Percentiles rank a stretch among this genome's conserved stretches.
Evolutionary conservation across 83 land plant genomes (phyloP).

Genomic region (Picea engelmannii): DNA sequence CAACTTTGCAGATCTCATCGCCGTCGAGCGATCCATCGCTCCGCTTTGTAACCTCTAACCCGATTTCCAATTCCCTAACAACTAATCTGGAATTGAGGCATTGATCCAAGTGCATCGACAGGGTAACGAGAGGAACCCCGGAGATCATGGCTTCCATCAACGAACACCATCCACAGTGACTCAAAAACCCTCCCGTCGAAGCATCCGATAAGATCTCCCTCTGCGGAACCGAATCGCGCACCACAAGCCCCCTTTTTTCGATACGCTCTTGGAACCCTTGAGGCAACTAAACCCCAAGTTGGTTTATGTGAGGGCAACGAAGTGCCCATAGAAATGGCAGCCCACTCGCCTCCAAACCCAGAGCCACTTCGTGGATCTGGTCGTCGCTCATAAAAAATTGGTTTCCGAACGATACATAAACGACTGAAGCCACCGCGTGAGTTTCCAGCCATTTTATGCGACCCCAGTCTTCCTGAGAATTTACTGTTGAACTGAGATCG

Average conservation of each 20-base stretch:
- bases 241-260: conserved; percentile 32
- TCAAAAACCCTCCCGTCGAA: conserved; percentile 62
- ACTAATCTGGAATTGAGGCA: conserved; percentile 15
- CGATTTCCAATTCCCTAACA: conserved; percentile 9
- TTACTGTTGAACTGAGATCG: too few species aligned
- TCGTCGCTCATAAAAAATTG: too few species aligned
- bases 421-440: conserved; percentile 40
- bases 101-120: conserved; percentile 27
- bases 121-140: conserved; percentile 17
- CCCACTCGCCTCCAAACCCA: not conserved
- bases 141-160: conserved; percentile 38
- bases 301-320: conserved; percentile 18
- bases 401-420: too few species aligned
- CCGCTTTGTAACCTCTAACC: too few species aligned
- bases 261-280: conserved; percentile 38
- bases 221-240: conserved; percentile 68
- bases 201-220: conserved; percentile 39
- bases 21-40: conserved; percentile 30
- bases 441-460: conserved; percentile 40
- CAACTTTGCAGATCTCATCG: conserved; percentile 32
- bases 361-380: too few species aligned
- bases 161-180: conserved; percentile 86
- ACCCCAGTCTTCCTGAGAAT: too few species aligned
- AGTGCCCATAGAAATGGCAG: conserved; percentile 28
- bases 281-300: conserved; percentile 17